Evolutionary conservation across 2,329 filamentous ascomycete genomes (phyloP).

Genomic region (Colletotrichum phormii): DNA sequence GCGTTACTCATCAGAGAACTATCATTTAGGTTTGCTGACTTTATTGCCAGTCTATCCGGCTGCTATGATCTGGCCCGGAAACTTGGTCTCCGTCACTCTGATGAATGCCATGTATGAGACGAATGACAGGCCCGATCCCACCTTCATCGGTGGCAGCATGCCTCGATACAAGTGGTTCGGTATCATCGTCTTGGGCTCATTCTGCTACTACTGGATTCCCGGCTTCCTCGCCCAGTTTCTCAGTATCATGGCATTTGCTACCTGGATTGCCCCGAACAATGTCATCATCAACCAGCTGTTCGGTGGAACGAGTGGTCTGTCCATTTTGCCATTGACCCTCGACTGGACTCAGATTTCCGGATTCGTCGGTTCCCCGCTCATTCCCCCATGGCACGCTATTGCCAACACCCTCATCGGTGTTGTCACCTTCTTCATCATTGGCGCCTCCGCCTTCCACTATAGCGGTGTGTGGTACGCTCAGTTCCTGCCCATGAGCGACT

Average conservation of each 20-base stretch:
- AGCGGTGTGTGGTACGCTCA: constrained; percentile 72
- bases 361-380: constrained; percentile 75
- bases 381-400: constrained; percentile 80
- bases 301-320: constrained; percentile 75
- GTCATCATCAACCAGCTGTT: constrained; percentile 79
- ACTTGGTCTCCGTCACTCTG: constrained; percentile 73
- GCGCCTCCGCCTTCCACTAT: constrained; percentile 72
- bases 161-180: constrained; percentile 75
- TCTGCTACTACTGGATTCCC: constrained; percentile 76
- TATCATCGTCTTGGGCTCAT: constrained; percentile 66
- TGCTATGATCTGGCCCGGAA: constrained; percentile 81
- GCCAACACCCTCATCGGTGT: constrained; percentile 79
- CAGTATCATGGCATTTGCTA: constrained; percentile 77
- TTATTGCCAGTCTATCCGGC: constrained; percentile 65
- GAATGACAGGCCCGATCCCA: constrained; percentile 61
- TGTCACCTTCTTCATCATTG: constrained; percentile 72
- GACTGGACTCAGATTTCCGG: constrained; percentile 81
- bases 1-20: constrained; percentile 38
- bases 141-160: constrained; percentile 71
- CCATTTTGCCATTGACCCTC: constrained; percentile 77
- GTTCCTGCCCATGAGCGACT: constrained; percentile 77
- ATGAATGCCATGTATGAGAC: constrained; percentile 80
- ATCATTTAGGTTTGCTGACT: background rate
- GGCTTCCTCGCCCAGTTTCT: constrained; percentile 77
- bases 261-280: constrained; percentile 78